Percentiles rank a stretch among this genome's conserved stretches.
Conservation (phyloP, 2,329 filamentous ascomycete species). For the Cladosporium austrohemisphaericum region DNA sequence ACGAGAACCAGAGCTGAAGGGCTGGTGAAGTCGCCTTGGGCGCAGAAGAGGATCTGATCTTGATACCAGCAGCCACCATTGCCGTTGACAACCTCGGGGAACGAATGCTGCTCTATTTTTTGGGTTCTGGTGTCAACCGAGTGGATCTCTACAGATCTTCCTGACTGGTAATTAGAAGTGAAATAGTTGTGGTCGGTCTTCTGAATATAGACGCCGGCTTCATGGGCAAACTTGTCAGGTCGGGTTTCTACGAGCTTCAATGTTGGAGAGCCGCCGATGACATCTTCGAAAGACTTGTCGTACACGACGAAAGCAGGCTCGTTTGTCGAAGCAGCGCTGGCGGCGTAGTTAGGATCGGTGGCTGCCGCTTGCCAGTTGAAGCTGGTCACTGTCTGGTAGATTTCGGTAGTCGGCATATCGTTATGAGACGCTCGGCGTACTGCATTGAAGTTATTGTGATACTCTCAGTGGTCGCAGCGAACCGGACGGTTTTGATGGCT, state of each 20-base stretch:
- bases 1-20: conserved; percentile 19
- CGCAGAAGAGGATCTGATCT: conserved; percentile 21
- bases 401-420: too few relatives aligned
- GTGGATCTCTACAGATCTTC: conserved; percentile 18
- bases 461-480: too few relatives aligned
- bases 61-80: conserved; percentile 24
- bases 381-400: not conserved
- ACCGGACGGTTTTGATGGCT: too few relatives aligned
- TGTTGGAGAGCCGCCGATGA: not conserved
- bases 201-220: conserved; percentile 31
- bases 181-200: conserved; percentile 33
- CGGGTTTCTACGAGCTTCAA: conserved; percentile 2
- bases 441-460: too few relatives aligned
- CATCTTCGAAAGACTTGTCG: conserved; percentile 6
- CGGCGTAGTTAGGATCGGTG: not conserved
- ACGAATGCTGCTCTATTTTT: conserved; percentile 7
- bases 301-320: conserved; percentile 4
- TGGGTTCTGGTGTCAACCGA: conserved; percentile 17
- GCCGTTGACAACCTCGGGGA: conserved; percentile 17
- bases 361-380: conserved; percentile 6
- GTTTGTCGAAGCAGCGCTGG: not conserved
- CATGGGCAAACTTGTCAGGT: conserved; percentile 26
- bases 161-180: conserved; percentile 26
- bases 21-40: conserved; percentile 18
- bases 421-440: too few relatives aligned